Evolutionary conservation across 1,139 yeast genomes (phyloP), one percentile per base, ranked within the genome.

Genomic region (Yamadazyma taylorii): DNA sequence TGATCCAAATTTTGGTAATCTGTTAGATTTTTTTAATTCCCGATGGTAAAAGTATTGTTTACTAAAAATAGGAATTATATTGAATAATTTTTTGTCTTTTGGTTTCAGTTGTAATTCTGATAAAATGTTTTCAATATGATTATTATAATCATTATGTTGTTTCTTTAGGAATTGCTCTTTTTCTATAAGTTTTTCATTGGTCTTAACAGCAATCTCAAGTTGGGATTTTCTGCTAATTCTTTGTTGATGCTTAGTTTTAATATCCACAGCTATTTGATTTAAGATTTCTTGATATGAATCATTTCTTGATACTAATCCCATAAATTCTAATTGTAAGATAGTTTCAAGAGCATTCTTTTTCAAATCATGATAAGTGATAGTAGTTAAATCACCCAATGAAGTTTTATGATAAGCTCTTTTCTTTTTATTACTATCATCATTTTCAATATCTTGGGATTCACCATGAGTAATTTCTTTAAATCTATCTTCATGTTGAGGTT

Each of bases 201-300:
- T 83, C 30, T 73, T 77, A 26, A 69, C 60, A 2, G 90, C 81
- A 17, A 78, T 67, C 14, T 68, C 70, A 41, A 86, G 63, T 52
- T 88, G 95, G 26, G 75, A 70, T 37, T 72, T 70, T 19, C 95
- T 69, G 25, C 75, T 68, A 12, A 75, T 59, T 42, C 95, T 73
- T 44, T 85, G 85, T 38, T 79, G 76, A 46, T 82, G 81, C 52
- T 89, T 89, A 28, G 87, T 79, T 52, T 82, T 81, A 49, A 92
- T 88, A 48, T 94, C 97, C 37, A 75, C 64, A 0, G 96, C 96
- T 43, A 92, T 84, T 44, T 85, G 88, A 54, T 89, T 89, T 41
- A 92, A 63, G 17, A 92, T 58, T 17, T 76, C 81, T 56, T 92
- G 98, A 58, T 83, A 88, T 23, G 85, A 80, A 54, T 87, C 79